Evolutionary conservation across 495 filamentous ascomycete species (phyloP), one percentile per base, ranked within the genome.

Genomic region (Penicillium diatomitis): DNA sequence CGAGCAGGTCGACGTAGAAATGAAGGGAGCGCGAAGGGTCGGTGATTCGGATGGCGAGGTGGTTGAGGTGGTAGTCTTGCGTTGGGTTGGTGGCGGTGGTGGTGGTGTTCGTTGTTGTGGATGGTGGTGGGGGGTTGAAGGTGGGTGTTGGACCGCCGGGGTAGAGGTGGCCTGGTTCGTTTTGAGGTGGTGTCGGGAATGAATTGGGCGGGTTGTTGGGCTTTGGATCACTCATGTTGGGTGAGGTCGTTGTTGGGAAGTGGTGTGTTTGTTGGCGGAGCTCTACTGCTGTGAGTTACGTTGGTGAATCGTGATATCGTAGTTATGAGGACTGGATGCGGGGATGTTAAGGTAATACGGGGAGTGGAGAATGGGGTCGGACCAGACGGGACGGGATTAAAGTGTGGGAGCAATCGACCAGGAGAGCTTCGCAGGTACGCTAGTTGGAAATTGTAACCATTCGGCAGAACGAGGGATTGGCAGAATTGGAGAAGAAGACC

Each of bases 1-100:
- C 74, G 41, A 77, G 62, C 8, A 73, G 63, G 39, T 69, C 52
- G 41, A 66, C 59, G 47, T 77, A 77, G 64, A 74, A 77, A 51
- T 68, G 54, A 0, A 72, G 57, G 6, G 66, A 70, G 46, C 55
- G 60, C 28, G 53, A 46, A 8, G 71, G 65, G 44, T 75, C 61
- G 42, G 52, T 54, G 41, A 73, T 68, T 45, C 65, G 60, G 46
- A 77, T 56, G 48, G 68, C 65, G 48, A 68, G 47, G 53, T 77
- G 74, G 57, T 75, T 76, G 11, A 75, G 56, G 46, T 61, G 66
- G 64, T 68, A 74, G 48, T 63, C 56, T 28, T 52, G 32, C 34
- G 72, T 77, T 44, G 66, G 48, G 49, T 53, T 42, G 38, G 55
- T 48, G 20, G 20, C 2, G 20, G 20, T 20, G 20, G 20, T 20